These are phyloP conservation scores for Diaporthe ilicicola DNA, from an alignment of 2,329 filamentous ascomycete genomes.

Conservation along the genomic window DNA sequence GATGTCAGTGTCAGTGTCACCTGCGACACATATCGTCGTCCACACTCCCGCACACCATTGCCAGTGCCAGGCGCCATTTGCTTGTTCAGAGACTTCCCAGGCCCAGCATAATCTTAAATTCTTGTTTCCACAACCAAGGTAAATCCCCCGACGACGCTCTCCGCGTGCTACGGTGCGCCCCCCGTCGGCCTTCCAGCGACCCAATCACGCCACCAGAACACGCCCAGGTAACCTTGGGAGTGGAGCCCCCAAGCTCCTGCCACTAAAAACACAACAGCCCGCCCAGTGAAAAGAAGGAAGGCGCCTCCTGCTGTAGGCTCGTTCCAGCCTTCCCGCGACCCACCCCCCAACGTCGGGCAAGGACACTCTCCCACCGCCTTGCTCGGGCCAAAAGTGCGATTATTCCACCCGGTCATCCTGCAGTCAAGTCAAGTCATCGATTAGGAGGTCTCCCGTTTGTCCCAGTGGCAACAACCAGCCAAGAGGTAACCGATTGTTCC, in stretches of 20 bases:
- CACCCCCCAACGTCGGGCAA: constrained; percentile 15
- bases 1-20: constrained; percentile 17
- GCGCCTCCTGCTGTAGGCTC: not conserved
- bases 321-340: constrained; percentile 20
- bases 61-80: not conserved
- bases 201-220: constrained; percentile 21
- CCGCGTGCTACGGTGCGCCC: not conserved
- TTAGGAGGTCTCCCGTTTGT: not conserved
- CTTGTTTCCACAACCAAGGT: constrained; percentile 24
- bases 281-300: constrained; percentile 12
- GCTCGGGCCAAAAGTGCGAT: constrained; percentile 1
- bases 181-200: constrained; percentile 21
- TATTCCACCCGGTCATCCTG: not conserved
- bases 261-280: constrained; percentile 20
- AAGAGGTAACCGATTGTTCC: constrained; percentile 2
- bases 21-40: constrained; percentile 11
- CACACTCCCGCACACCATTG: not conserved
- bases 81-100: not conserved
- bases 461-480: not conserved
- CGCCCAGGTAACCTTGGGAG: not conserved
- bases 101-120: constrained; percentile 13
- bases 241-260: constrained; percentile 19
- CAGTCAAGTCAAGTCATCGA: not conserved
- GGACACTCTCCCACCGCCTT: constrained; percentile 19
- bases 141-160: constrained; percentile 17